Evolutionary conservation across 2,329 filamentous ascomycete species (phyloP), one percentile per base, ranked within the genome.

Genomic region (Huntiella decipiens): DNA sequence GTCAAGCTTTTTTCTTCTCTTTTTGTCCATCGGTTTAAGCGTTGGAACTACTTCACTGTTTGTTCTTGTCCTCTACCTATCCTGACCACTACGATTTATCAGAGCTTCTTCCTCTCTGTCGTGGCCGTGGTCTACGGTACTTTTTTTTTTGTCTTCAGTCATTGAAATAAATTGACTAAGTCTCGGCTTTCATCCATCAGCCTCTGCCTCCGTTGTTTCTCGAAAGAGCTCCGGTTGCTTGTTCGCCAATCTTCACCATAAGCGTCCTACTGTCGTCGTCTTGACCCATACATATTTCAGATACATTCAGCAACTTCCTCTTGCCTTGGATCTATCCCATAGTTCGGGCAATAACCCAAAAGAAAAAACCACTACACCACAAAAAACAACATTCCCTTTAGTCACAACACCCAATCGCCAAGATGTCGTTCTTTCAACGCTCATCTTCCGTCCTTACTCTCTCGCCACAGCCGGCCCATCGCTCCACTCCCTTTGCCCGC

Each of bases 371-470:
- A 43, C n/a, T 17, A 19, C 17, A 46, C 33, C 32, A 28, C 13
- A 39, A 8, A 38, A 35, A 44, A 35, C 36, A 33, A 31, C 35
- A 38, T 42, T 32, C 36, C 32, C 39, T 42, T 38, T 38, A 46
- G 40, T 36, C 38, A 11, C 28, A 32, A 40, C 40, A 39, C 44
- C 46, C 44, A 33, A 45, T 32, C 22, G 37, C 36, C 39, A 47
- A 33, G 35, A 47, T 50, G 48, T 37, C 48, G 33, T 47, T 50
- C 45, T 44, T 45, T 38, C 43, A 52, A 19, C 60, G 59, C 46
- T 60, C 60, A 43, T 62, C 62, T 49, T 62, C 63, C 32, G 55
- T 64, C 53, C 55, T 63, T 46, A 63, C 63, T 57, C 65, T 68
- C 58, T 60, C 61, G 45, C 60, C 63, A 47, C 65, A 63, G 56